Conservation (phyloP, 345 rosid genomes). For the Stellera chamaejasme region DNA sequence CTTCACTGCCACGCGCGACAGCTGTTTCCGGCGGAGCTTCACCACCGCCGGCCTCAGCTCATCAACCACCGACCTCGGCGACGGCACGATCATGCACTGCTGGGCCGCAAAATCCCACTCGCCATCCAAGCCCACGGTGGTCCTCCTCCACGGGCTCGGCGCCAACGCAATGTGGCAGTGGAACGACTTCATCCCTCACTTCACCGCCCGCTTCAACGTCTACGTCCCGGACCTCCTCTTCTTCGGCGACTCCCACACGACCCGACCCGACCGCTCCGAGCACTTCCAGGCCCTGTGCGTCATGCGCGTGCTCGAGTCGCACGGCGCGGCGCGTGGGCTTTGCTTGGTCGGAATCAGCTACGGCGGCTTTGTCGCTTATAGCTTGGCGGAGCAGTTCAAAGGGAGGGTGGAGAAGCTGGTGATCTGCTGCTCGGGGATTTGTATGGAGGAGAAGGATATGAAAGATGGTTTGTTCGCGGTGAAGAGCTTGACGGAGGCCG, state of each 20-base stretch:
- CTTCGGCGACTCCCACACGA: constrained; percentile 84
- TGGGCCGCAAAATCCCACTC: constrained; percentile 57
- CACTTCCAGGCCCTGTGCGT: constrained; percentile 71
- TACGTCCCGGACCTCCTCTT: constrained; percentile 86
- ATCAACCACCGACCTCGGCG: constrained; percentile 64
- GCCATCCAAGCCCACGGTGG: constrained; percentile 39
- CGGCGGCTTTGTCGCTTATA: constrained; percentile 78
- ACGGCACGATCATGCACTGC: constrained; percentile 77
- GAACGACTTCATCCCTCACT: constrained; percentile 41
- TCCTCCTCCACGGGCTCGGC: constrained; percentile 83
- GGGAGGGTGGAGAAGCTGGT: constrained; percentile 56
- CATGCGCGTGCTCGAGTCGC: constrained; percentile 40
- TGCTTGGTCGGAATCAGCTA: constrained; percentile 73
- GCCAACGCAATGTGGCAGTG: constrained; percentile 99
- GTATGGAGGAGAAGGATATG: constrained; percentile 75
- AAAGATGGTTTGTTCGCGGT: constrained; percentile 61
- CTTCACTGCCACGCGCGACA: constrained; percentile 45
- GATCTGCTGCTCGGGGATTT: constrained; percentile 75
- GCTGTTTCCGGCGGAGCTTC: constrained; percentile 61
- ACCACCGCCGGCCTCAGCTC: constrained; percentile 62
- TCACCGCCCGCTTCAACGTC: constrained; percentile 59
- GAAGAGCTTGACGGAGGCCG: constrained; percentile 50
- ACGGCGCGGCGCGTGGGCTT: constrained; percentile 30
- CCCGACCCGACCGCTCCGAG: constrained; percentile 60
- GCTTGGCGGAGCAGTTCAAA: constrained; percentile 68